Evolutionary conservation across 1,284 basidiomycete species (phyloP).

Genomic region (Ustilago hordei): DNA sequence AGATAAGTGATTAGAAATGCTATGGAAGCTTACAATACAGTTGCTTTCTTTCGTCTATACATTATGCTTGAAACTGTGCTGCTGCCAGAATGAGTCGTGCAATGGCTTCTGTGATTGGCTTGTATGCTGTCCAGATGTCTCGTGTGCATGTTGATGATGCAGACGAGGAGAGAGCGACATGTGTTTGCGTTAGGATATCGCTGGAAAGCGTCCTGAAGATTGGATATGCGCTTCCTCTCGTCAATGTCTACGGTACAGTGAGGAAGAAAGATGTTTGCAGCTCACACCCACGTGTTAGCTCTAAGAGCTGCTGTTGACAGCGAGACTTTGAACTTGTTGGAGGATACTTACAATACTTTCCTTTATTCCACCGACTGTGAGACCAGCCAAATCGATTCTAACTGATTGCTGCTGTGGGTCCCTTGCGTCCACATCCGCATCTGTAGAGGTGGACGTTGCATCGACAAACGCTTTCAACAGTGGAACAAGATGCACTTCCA

Average conservation of each 20-base stretch:
- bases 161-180: conserved; percentile 8
- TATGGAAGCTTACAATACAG: neutral
- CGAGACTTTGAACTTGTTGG: no score
- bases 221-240: conserved; percentile 28
- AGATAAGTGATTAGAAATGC: neutral
- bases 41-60: neutral
- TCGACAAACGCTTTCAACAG: conserved; percentile 28
- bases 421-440: neutral
- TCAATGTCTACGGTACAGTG: conserved; percentile 13
- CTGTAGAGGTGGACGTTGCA: conserved; percentile 6
- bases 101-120: conserved; percentile 28
- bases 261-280: neutral
- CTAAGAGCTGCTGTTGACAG: neutral
- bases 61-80: conserved; percentile 25
- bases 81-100: conserved; percentile 32
- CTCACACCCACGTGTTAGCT: neutral
- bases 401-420: neutral
- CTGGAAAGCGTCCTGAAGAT: conserved; percentile 29
- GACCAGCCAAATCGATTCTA: conserved; percentile 14
- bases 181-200: conserved; percentile 24
- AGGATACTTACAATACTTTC: conserved; percentile 24
- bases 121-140: conserved; percentile 29
- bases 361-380: conserved; percentile 23
- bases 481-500: conserved; percentile 21
- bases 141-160: neutral